Base-by-base conservation (phyloP, 257 asterid species). In the Galeopsis tetrahit region DNA sequence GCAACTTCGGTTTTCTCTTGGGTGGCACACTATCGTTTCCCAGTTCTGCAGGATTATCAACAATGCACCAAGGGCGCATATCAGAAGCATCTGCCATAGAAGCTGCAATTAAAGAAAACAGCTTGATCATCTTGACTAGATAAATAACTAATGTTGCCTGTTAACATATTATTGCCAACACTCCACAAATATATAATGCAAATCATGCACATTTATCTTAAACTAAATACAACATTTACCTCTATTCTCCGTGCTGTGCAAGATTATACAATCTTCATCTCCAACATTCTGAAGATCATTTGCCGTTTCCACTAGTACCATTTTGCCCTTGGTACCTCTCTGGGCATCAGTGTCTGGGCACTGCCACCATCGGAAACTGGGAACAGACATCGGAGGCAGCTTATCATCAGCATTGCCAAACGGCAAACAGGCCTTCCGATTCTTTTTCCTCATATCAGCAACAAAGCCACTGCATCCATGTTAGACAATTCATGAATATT, bases 321-420 rank as follows among this genome's bases (percentile, higher is more conserved):
- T 59, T 43, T 49, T 49, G 4, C 69, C 82, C 46, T 66, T 17
- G 13, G 78, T 10, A 52, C 7, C 46, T 55, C 73, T 85, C 80
- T 72, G 61, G 1, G 35, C n/a, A 58, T 60, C 65, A 36, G 63
- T 66, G 21, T 83, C 81, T 6, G 79, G 58, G 70, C 90, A 91
- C 72, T 83, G 87, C 97, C 97, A 91, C 88, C 87, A 87, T 65
- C 84, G 86, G 81, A 74, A 86, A 48, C 59, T 83, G 11, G 95
- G 95, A 49, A 80, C 80, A 13, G 43, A 40, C 57, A 87, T 31
- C 0, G 88, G 84, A 68, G 90, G 88, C 58, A 91, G 85, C 66
- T 74, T 67, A 48, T 66, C 78, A 66, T 49, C 75, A 11, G 38
- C 5, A 66, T 63, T 62, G 36, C n/a, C 69, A 83, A 91, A 91